Evolutionary conservation across 495 filamentous ascomycete genomes (phyloP).

Genomic region (Diplogelasinospora grovesii): DNA sequence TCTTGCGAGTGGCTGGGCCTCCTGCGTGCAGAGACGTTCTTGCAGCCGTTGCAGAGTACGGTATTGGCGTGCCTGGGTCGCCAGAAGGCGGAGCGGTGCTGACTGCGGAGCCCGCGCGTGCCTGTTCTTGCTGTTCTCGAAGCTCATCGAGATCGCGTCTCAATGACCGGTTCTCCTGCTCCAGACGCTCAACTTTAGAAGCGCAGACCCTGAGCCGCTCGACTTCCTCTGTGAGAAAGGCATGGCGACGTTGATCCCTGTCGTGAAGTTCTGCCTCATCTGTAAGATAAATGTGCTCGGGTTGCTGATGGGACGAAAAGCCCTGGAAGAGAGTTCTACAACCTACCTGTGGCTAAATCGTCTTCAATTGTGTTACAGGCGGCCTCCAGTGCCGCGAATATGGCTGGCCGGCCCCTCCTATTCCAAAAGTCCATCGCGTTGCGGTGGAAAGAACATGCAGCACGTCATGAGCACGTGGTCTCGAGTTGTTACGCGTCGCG

Average conservation of each 20-base stretch:
- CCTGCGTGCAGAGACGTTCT: neutral
- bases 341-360: slow-evolving; percentile 31
- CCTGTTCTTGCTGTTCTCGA: slow-evolving; percentile 11
- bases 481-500: too few species aligned
- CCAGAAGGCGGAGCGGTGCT: neutral
- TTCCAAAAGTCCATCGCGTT: slow-evolving; percentile 34
- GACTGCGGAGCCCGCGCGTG: neutral
- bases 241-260: slow-evolving; percentile 11
- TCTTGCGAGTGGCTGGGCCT: neutral
- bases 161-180: slow-evolving; percentile 30
- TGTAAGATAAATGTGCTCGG: too few species aligned
- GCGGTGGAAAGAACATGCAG: neutral
- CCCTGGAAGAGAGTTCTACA: too few species aligned
- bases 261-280: slow-evolving; percentile 21
- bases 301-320: too few species aligned
- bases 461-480: neutral
- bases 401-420: slow-evolving; percentile 27
- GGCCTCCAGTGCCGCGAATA: slow-evolving; percentile 34
- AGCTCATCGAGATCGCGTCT: slow-evolving; percentile 26
- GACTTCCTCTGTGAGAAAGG: slow-evolving; percentile 20
- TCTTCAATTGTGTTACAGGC: slow-evolving; percentile 33
- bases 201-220: slow-evolving; percentile 20
- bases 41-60: neutral
- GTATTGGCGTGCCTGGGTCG: neutral
- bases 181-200: slow-evolving; percentile 18